Conservation (phyloP, 2,329 filamentous ascomycete species). For the Neonectria faginata region DNA sequence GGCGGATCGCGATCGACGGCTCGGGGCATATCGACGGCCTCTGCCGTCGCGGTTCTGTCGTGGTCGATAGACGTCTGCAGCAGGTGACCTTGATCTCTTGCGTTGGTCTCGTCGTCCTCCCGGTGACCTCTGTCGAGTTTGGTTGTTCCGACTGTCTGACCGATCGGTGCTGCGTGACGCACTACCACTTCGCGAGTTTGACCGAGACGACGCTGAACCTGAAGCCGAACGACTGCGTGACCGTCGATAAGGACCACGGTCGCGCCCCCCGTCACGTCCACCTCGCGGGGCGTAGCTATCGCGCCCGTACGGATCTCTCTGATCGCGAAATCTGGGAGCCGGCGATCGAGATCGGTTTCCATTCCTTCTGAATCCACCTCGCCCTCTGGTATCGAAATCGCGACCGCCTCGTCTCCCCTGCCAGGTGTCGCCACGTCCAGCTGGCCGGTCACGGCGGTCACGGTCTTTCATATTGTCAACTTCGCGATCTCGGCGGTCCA, state of each 20-base stretch:
- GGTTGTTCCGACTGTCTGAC: conserved; percentile 50
- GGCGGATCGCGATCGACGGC: conserved; percentile 49
- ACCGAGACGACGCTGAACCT: conserved; percentile 46
- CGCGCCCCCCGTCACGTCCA: conserved; percentile 54
- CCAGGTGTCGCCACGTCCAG: conserved; percentile 66
- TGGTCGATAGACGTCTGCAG: conserved; percentile 44
- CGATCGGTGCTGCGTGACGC: conserved; percentile 48
- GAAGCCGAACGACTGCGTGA: conserved; percentile 52
- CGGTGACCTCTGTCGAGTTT: conserved; percentile 50
- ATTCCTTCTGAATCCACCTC: conserved; percentile 59
- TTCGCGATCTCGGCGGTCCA: conserved; percentile 78
- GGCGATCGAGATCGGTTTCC: conserved; percentile 62
- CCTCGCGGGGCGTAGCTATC: conserved; percentile 67
- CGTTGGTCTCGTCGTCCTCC: conserved; percentile 49
- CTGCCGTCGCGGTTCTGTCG: conserved; percentile 38
- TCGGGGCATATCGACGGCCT: conserved; percentile 37
- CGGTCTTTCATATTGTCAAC: conserved; percentile 75
- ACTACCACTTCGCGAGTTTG: conserved; percentile 51
- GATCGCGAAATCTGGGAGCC: conserved; percentile 56
- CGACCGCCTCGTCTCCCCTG: conserved; percentile 66
- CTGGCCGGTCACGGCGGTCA: conserved; percentile 67
- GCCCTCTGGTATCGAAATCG: conserved; percentile 57
- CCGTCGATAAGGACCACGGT: conserved; percentile 55
- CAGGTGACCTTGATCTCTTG: conserved; percentile 56
- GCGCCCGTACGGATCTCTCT: conserved; percentile 59